Evolutionary conservation across 352 stramenopile genomes (phyloP).

Genomic region (Phytophthora cryptogea): DNA sequence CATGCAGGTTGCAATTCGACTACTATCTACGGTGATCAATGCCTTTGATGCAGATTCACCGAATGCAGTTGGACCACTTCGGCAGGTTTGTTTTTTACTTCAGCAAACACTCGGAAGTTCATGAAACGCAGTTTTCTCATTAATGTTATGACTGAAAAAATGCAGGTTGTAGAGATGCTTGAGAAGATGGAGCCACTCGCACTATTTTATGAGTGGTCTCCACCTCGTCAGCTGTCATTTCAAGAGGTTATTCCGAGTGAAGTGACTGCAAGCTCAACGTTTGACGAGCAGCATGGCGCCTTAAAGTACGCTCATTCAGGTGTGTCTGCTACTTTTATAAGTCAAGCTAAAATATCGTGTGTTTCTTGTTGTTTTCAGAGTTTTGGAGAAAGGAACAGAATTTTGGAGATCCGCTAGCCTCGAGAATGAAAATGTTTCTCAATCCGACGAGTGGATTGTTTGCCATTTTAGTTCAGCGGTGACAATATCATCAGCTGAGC

Average conservation of each 20-base stretch:
- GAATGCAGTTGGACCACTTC: constrained; percentile 54
- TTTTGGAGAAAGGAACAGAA: constrained; percentile 37
- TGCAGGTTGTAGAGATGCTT: constrained; percentile 68
- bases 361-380: constrained; percentile 22
- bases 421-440: constrained; percentile 14
- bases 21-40: constrained; percentile 61
- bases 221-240: constrained; percentile 56
- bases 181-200: constrained; percentile 62
- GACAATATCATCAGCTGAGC: constrained; percentile 47
- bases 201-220: constrained; percentile 83
- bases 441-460: constrained; percentile 52
- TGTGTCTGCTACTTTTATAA: not conserved
- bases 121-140: not conserved
- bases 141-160: not conserved
- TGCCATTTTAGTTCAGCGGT: constrained; percentile 54
- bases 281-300: constrained; percentile 59
- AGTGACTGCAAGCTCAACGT: constrained; percentile 60
- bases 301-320: constrained; percentile 38
- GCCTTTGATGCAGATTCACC: constrained; percentile 60
- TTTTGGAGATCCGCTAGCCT: constrained; percentile 55
- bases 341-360: constrained; percentile 3
- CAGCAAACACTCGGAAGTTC: not conserved
- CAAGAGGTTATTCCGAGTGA: constrained; percentile 43
- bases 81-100: constrained; percentile 48
- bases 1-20: constrained; percentile 66